Evolutionary conservation across 148 eudicot species (phyloP).

Genomic region (Camellia sinensis): DNA sequence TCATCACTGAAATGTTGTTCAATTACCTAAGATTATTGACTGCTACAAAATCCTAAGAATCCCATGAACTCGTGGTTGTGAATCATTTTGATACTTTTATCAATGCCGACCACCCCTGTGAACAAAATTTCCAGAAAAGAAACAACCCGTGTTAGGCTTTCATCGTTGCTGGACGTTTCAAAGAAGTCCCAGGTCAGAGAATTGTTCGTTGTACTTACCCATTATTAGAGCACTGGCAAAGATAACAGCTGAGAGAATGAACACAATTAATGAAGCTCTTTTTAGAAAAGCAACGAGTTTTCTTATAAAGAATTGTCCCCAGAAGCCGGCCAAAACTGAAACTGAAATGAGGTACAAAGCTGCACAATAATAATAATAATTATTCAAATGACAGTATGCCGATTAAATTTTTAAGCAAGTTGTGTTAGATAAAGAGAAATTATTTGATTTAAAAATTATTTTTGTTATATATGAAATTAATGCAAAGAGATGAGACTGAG

Average conservation of each 20-base stretch:
- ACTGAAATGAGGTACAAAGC: constrained; percentile 76
- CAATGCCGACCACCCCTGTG: constrained; percentile 78
- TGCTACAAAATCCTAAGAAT: constrained; percentile 72
- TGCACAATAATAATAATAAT: constrained; percentile 32
- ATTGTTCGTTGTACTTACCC: constrained; percentile 48
- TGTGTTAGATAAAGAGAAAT: neutral
- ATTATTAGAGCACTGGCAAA: constrained; percentile 89
- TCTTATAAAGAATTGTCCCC: constrained; percentile 91
- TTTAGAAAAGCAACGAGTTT: constrained; percentile 62
- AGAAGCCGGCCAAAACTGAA: constrained; percentile 85
- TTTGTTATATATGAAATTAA: neutral
- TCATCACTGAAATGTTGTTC: neutral
- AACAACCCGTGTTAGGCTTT: neutral
- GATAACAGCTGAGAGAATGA: constrained; percentile 87
- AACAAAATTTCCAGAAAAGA: neutral
- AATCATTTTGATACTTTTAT: constrained; percentile 67
- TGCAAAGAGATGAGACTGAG: constrained; percentile 5
- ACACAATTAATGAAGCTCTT: constrained; percentile 87
- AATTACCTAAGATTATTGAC: constrained; percentile 36
- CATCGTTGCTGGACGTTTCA: neutral
- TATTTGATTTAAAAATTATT: neutral
- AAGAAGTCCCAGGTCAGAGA: neutral
- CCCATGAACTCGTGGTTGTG: constrained; percentile 79
- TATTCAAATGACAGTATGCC: neutral
- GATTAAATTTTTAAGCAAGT: neutral